A percentile compares a stretch with the other conserved stretches of the same genome.
These are phyloP conservation scores for Lipomyces chichibuensis DNA, from an alignment of 805 yeast species.

Conservation along the genomic window DNA sequence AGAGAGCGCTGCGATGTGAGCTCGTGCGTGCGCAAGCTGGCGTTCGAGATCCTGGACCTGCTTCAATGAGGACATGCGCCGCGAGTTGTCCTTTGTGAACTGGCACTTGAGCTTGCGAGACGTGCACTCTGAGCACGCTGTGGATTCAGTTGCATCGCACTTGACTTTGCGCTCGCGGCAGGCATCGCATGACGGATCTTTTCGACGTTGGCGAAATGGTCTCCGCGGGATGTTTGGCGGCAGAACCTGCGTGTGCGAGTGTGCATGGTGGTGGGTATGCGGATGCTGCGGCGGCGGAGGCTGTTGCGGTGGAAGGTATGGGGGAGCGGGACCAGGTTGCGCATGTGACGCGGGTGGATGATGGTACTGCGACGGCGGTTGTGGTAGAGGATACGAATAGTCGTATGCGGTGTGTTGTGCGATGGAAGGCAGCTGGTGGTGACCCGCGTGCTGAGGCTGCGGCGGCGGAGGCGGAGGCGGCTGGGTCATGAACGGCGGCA, in stretches of 20 bases:
- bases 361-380: not conserved
- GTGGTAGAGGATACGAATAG: conserved; percentile 1
- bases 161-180: conserved; percentile 43
- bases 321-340: not conserved
- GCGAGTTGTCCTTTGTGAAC: conserved; percentile 40
- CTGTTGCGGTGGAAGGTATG: not conserved
- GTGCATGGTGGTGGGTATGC: conserved; percentile 1
- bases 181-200: conserved; percentile 43
- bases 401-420: not conserved
- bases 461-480: conserved; percentile 6
- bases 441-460: conserved; percentile 7
- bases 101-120: conserved; percentile 41
- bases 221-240: conserved; percentile 15
- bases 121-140: conserved; percentile 42
- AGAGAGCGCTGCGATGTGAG: conserved; percentile 29
- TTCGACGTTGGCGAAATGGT: conserved; percentile 41
- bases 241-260: not conserved
- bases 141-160: conserved; percentile 41
- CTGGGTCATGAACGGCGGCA: not conserved
- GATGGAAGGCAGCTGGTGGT: conserved; percentile 1
- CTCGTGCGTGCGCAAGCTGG: conserved; percentile 30
- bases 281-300: not conserved
- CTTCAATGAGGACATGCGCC: conserved; percentile 39
- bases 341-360: conserved; percentile 8
- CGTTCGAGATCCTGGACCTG: conserved; percentile 34